Base-by-base conservation (phyloP, 2,329 filamentous ascomycete genomes). In the Helotiales sp. region DNA sequence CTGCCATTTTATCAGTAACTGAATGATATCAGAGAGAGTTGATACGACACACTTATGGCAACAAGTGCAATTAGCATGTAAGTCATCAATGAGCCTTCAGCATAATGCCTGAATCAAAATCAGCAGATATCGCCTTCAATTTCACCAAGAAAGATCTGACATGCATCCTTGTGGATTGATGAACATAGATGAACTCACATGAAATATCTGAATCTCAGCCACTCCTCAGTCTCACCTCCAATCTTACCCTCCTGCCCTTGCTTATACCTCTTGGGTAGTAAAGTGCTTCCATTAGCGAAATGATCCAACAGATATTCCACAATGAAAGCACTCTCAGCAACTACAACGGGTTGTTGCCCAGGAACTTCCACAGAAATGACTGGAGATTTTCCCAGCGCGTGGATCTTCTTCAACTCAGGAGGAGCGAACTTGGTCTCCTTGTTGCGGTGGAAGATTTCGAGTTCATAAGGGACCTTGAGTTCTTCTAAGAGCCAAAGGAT, bases 351-450 rank as follows among this genome's bases (percentile, higher is more conserved):
- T n/a, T 55, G 68, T 25, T 66, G 58, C 3, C 67, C 68, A 22
- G 71, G 74, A 0, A 77, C 71, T n/a, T 74, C 76, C 66, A 97
- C 78, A 8, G 82, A 83, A 63, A 98, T 76, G 40, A 93, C 76
- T 0, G 93, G 93, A 1, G 91, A 92, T 72, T 96, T 96, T 61
- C 93, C 93, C 3, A 97, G 80, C 0, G 91, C 88, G 69, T 96
- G 91, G 34, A 96, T 75, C 62, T 90, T 80, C 69, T 89, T 87
- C 46, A 97, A 81, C 67, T 90, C 88, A 0, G 84, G 77, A 3
- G 91, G 90, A 1, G 93, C 93, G n/a, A 90, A 78, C 66, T 78
- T 81, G 55, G 87, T 82, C 57, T 77, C 69, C 55, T 74, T 76
- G 62, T 79, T 71, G 53, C 93, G 87, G 72, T 90, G 91, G 80